Conservation (phyloP, 2,329 filamentous ascomycete species). For the Stagonosporopsis tanaceti region DNA sequence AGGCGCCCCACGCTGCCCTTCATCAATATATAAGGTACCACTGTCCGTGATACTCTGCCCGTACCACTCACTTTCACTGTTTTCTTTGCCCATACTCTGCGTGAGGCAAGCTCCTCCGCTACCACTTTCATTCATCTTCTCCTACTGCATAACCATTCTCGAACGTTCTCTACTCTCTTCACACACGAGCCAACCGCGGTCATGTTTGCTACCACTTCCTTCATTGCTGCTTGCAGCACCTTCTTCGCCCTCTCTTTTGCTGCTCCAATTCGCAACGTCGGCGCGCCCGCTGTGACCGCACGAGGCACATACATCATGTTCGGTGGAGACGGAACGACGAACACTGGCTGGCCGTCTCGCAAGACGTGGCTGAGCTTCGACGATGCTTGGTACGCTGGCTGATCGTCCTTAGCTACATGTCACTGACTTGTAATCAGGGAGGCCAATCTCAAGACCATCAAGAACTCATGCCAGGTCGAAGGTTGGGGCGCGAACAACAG, state of each 20-base stretch:
- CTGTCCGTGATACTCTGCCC: conserved; percentile 6
- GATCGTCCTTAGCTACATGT: background rate
- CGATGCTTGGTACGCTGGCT: conserved; percentile 36
- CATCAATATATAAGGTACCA: conserved; percentile 14
- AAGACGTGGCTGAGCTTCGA: conserved; percentile 49
- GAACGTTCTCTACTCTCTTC: background rate
- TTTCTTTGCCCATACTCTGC: conserved; percentile 5
- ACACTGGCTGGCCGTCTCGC: conserved; percentile 49
- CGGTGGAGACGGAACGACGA: conserved; percentile 47
- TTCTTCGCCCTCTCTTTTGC: conserved; percentile 34
- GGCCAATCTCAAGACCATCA: conserved; percentile 48
- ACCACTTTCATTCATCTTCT: conserved; percentile 12
- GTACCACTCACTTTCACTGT: conserved; percentile 2
- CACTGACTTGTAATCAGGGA: conserved; percentile 29
- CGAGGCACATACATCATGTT: conserved; percentile 36
- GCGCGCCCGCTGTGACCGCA: conserved; percentile 24
- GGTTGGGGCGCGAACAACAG: conserved; percentile 49
- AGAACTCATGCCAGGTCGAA: conserved; percentile 47
- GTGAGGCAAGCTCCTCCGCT: conserved; percentile 19
- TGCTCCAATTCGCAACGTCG: conserved; percentile 29
- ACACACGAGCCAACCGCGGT: background rate
- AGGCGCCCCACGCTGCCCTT: conserved; percentile 1
- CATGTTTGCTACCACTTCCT: conserved; percentile 31
- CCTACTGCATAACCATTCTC: background rate
- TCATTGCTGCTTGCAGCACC: conserved; percentile 38